These are phyloP conservation scores for Cupressus sempervirens DNA, from an alignment of 75 land plant genomes.

Conservation along the genomic window DNA sequence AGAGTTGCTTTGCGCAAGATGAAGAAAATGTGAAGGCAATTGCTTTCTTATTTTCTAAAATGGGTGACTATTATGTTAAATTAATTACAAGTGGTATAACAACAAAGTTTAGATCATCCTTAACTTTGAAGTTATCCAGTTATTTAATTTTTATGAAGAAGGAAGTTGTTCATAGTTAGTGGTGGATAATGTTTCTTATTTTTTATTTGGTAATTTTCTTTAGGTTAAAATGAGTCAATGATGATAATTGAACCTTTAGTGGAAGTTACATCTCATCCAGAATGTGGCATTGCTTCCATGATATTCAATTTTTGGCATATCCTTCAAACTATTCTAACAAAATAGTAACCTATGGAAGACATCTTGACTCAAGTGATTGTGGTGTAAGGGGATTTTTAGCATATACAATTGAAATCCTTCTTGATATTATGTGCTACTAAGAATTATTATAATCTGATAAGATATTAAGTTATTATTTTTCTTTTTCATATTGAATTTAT, in stretches of 20 bases:
- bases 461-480: not conserved
- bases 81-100: slow-evolving; percentile 86
- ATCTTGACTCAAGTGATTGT: not conserved
- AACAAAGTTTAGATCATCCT: too few relatives aligned
- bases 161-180: not conserved
- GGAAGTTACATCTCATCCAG: slow-evolving; percentile 92
- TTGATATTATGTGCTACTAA: not conserved
- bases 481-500: not conserved
- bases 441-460: not conserved
- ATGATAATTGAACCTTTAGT: too few relatives aligned
- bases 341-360: slow-evolving; percentile 37
- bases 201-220: slow-evolving; percentile 5
- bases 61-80: slow-evolving; percentile 94
- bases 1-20: slow-evolving; percentile 45
- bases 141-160: too few relatives aligned
- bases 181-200: not conserved
- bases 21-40: slow-evolving; percentile 92
- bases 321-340: slow-evolving; percentile 63
- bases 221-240: slow-evolving; percentile 90
- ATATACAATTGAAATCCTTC: not conserved
- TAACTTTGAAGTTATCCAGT: too few relatives aligned
- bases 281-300: slow-evolving; percentile 89
- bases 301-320: slow-evolving; percentile 97
- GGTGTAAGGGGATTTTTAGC: not conserved
- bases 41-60: slow-evolving; percentile 91